Evolutionary conservation across 2,329 filamentous ascomycete species (phyloP).

Genomic region (Aspergillus quadricinctus): DNA sequence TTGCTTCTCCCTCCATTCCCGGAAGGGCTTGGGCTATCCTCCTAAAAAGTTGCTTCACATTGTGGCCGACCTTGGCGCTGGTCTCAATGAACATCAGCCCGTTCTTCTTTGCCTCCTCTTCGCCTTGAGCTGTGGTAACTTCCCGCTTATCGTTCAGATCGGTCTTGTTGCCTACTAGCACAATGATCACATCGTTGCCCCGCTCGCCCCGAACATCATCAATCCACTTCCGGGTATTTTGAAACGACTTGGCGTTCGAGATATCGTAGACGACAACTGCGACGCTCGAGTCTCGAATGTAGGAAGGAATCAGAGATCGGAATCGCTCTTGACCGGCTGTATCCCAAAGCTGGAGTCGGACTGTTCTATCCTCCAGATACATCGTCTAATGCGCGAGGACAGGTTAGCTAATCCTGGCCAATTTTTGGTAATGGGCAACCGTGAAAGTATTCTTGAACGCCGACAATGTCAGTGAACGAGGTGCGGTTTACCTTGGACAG

Average conservation of each 20-base stretch:
- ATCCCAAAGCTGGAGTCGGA: constrained; percentile 96
- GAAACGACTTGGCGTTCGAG: constrained; percentile 93
- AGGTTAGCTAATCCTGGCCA: constrained; percentile 10
- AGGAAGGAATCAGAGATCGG: constrained; percentile 92
- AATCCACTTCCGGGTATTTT: constrained; percentile 99
- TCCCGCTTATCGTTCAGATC: constrained; percentile 98
- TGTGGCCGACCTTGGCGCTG: constrained; percentile 94
- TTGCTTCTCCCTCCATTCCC: constrained; percentile 90
- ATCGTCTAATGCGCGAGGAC: constrained; percentile 63
- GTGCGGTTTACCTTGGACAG: constrained; percentile 74
- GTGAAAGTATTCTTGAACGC: constrained; percentile 4
- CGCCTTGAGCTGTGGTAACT: constrained; percentile 91
- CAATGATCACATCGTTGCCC: constrained; percentile 98
- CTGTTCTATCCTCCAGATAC: constrained; percentile 98
- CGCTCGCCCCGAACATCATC: constrained; percentile 95
- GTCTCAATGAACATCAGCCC: constrained; percentile 99
- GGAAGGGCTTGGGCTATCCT: constrained; percentile 96
- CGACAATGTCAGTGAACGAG: background rate
- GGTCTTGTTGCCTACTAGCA: constrained; percentile 98
- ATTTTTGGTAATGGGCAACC: background rate
- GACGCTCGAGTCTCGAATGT: constrained; percentile 96
- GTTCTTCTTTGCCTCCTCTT: constrained; percentile 97
- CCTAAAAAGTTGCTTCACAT: constrained; percentile 96
- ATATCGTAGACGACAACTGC: constrained; percentile 99
- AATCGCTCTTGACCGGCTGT: constrained; percentile 97